A percentile compares a stretch with the other conserved stretches of the same genome.
Evolutionary conservation across 2,329 filamentous ascomycete species (phyloP).

Genomic region (Volutella citrinella): DNA sequence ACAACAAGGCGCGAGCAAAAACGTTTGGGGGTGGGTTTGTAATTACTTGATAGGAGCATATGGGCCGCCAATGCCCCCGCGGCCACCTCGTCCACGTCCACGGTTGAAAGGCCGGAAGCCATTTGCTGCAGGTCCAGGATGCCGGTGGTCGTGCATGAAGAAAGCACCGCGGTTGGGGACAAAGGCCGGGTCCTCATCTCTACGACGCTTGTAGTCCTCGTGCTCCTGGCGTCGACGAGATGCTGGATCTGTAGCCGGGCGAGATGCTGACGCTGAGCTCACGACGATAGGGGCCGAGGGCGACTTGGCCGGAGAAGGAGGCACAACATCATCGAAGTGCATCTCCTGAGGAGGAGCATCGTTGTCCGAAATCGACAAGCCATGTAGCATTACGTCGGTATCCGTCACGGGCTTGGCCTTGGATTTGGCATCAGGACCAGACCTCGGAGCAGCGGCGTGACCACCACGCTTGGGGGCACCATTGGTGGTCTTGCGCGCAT

Average conservation of each 20-base stretch:
- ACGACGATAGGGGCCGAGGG: conserved; percentile 51
- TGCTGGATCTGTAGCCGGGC: conserved; percentile 50
- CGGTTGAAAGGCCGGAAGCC: conserved; percentile 71
- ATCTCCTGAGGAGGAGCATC: conserved; percentile 41
- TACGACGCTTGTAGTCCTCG: conserved; percentile 84
- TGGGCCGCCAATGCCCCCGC: conserved; percentile 56
- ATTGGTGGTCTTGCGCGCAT: conserved; percentile 40
- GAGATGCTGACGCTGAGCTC: conserved; percentile 48
- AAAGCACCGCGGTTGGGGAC: conserved; percentile 93
- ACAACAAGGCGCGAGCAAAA: conserved; percentile 5
- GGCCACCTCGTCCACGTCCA: conserved; percentile 60
- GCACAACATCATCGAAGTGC: conserved; percentile 42
- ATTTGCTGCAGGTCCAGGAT: conserved; percentile 72
- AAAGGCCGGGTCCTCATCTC: conserved; percentile 87
- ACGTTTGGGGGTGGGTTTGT: conserved; percentile 2
- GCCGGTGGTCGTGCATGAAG: conserved; percentile 93
- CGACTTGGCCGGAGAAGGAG: conserved; percentile 37
- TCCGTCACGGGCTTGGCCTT: conserved; percentile 42
- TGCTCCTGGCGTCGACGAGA: conserved; percentile 76
- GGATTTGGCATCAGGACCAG: conserved; percentile 33
- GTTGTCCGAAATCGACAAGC: conserved; percentile 44
- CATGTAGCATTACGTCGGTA: conserved; percentile 58
- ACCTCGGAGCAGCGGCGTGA: conserved; percentile 31
- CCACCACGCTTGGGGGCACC: conserved; percentile 35
- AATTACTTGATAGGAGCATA: conserved; percentile 65